Conservation (phyloP, 352 stramenopile genomes). For the Phytopythium kandeliae region DNA sequence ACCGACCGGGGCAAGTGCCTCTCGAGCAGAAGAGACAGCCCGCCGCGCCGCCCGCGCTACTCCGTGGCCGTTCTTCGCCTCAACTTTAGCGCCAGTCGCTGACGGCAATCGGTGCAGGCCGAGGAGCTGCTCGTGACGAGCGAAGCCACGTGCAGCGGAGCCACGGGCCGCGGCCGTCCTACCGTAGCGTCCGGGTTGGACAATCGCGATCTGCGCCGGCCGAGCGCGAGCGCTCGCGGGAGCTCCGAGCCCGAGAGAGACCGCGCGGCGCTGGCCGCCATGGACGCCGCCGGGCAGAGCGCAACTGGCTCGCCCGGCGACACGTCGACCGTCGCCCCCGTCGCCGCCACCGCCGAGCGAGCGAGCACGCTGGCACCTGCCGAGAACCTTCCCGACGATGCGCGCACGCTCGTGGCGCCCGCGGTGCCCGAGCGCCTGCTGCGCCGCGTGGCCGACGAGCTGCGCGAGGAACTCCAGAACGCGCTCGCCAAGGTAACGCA, state of each 20-base stretch:
- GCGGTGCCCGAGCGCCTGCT: conserved; percentile 13
- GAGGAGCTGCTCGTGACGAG: too few species aligned
- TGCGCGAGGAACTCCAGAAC: conserved; percentile 17
- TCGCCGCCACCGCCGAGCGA: too few species aligned
- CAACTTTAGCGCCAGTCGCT: neutral
- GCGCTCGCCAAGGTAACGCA: conserved; percentile 15
- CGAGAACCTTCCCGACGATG: conserved; percentile 8
- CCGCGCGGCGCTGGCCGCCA: neutral
- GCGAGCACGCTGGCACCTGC: conserved; percentile 7
- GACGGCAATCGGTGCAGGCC: too few species aligned
- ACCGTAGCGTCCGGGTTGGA: too few species aligned
- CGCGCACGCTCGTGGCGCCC: conserved; percentile 1
- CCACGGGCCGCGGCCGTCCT: too few species aligned
- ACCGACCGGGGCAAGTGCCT: neutral
- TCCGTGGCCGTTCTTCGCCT: too few species aligned
- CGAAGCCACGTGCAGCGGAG: too few species aligned
- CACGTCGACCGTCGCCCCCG: neutral
- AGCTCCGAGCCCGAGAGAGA: too few species aligned
- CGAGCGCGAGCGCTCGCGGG: too few species aligned
- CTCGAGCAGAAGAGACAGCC: conserved; percentile 5
- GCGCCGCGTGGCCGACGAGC: conserved; percentile 16
- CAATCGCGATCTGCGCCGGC: too few species aligned
- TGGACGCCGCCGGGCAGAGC: conserved; percentile 1
- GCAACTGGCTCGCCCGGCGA: conserved; percentile 1
- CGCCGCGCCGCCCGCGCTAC: too few species aligned